These are phyloP conservation scores for Trichoderma atrobrunneum DNA, from an alignment of 2,329 filamentous ascomycete genomes.

Conservation along the genomic window DNA sequence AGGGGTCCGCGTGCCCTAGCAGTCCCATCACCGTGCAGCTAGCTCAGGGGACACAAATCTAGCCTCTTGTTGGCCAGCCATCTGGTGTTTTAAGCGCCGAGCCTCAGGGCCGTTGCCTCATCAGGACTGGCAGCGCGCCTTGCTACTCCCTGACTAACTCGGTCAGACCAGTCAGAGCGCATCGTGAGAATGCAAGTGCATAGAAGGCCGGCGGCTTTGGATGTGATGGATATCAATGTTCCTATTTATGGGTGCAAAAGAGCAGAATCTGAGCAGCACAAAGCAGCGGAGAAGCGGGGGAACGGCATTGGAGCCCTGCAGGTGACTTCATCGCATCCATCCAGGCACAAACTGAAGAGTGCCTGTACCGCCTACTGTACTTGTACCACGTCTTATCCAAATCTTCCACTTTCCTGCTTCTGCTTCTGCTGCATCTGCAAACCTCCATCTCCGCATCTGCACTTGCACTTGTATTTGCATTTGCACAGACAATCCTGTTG, in stretches of 20 bases:
- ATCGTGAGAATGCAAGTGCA: neutral
- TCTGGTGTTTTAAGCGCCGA: conserved; percentile 27
- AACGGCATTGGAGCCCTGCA: neutral
- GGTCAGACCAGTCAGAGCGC: conserved; percentile 19
- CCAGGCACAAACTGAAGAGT: neutral
- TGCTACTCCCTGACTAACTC: neutral
- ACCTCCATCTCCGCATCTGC: neutral
- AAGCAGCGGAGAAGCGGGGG: neutral
- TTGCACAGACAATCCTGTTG: neutral
- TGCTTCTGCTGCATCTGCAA: neutral
- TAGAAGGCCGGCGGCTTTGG: conserved; percentile 4
- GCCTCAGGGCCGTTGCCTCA: conserved; percentile 10
- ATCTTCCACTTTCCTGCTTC: neutral
- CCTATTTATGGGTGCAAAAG: conserved; percentile 9
- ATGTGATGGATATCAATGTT: conserved; percentile 6
- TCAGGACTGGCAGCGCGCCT: conserved; percentile 19
- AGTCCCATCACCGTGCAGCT: conserved; percentile 17
- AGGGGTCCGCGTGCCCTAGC: neutral
- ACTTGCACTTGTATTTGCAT: neutral
- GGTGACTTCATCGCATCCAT: neutral
- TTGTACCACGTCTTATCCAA: neutral
- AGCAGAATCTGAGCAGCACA: neutral
- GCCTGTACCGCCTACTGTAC: neutral
- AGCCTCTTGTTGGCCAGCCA: conserved; percentile 17
- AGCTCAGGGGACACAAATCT: conserved; percentile 15